Base-by-base conservation (phyloP, 371 early-diverging fungal genomes). In the Syncephalastrum sp. region DNA sequence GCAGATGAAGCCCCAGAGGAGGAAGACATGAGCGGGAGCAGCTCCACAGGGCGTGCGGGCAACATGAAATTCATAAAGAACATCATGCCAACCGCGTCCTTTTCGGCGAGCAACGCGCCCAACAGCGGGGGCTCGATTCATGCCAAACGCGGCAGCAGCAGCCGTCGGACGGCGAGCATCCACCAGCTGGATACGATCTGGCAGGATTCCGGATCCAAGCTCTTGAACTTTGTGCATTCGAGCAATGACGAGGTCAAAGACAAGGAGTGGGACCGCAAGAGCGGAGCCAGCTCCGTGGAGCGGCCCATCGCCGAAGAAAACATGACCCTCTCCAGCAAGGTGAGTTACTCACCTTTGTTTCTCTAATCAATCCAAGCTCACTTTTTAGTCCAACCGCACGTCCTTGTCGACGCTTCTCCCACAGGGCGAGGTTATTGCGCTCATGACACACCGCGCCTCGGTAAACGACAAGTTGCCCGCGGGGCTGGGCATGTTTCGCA, bases 191-290 rank as follows among this genome's bases (percentile, higher is more conserved):
- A 74, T 50, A 60, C 73, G 2, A 50, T 77, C 16, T 74, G 68
- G 68, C 72, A 74, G 46, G 78, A 77, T 47, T 77, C 78, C 4
- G 68, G 73, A 0, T 68, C 67, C n/a, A 77, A 77, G 53, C 47
- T 77, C 12, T 41, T 77, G 5, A 77, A 67, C 23, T 68, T 77
- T 53, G 78, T 77, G 2, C 73, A 76, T 42, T 74, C 59, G 51
- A 24, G 13, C 27, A 17, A 44, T 41, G 27, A 29, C 53, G 60
- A 58, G 4, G 64, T 55, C 4, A 58, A 65, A 47, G 58, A 60
- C 25, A 33, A 44, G 29, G 69, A 68, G n/a, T 59, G 56, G 59
- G 69, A 68, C 50, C 56, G 59, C 2, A 50, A 51, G 8, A 68
- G 69, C 47, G 61, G 21, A 17, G 53, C 44, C 17, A 64, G 69